Conservation (phyloP, 352 stramenopile genomes). For the Blastocystis sp. region DNA sequence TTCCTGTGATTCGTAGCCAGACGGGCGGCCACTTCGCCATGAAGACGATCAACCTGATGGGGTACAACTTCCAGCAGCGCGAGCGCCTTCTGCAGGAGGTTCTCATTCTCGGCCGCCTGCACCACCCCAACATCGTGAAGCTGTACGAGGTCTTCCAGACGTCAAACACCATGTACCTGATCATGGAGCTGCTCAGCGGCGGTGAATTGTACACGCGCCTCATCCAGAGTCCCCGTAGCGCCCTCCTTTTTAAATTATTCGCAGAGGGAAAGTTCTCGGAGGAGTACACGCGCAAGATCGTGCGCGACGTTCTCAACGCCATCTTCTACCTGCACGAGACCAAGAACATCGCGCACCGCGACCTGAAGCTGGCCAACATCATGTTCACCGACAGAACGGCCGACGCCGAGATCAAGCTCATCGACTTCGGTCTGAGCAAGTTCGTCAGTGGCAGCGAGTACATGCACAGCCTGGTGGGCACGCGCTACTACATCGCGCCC, state of each 20-base stretch:
- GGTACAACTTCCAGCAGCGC: constrained; percentile 48
- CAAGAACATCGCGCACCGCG: constrained; percentile 67
- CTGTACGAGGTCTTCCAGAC: constrained; percentile 67
- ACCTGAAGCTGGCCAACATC: constrained; percentile 78
- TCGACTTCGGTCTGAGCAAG: constrained; percentile 87
- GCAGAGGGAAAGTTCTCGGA: constrained; percentile 63
- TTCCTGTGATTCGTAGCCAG: not conserved
- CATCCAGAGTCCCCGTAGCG: constrained; percentile 49
- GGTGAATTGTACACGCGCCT: constrained; percentile 62
- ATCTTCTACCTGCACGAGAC: constrained; percentile 66
- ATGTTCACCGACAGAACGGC: constrained; percentile 73
- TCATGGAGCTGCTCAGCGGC: constrained; percentile 57
- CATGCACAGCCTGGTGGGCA: constrained; percentile 74
- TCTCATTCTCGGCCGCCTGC: constrained; percentile 56
- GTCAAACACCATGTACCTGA: constrained; percentile 63
- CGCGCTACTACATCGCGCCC: constrained; percentile 86
- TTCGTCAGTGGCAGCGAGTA: constrained; percentile 82
- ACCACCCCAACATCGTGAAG: constrained; percentile 69
- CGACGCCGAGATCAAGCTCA: constrained; percentile 74
- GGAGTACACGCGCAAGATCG: constrained; percentile 58
- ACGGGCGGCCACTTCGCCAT: constrained; percentile 55
- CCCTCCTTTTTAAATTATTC: constrained; percentile 70
- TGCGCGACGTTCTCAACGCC: constrained; percentile 64
- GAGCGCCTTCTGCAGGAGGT: constrained; percentile 61
- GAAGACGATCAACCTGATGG: constrained; percentile 58